Conservation (phyloP, 192 early-diverging fungal genomes). For the Chytriomyces hyalinus region DNA sequence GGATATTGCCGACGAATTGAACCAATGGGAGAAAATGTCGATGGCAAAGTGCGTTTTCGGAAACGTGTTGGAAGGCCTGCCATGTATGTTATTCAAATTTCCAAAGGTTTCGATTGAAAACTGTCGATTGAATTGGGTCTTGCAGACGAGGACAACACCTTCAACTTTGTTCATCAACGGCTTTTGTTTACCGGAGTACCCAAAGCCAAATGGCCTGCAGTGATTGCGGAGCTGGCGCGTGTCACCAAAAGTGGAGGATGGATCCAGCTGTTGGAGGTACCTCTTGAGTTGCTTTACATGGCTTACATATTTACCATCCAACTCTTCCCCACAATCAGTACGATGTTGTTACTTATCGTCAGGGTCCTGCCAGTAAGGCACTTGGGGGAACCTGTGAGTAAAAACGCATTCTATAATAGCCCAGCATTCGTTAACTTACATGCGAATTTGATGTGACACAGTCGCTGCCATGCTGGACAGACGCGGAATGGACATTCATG, state of each 20-base stretch:
- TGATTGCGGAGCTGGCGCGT: constrained; percentile 54
- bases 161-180: constrained; percentile 57
- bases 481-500: no score
- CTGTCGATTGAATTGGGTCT: background rate
- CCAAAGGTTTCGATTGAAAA: background rate
- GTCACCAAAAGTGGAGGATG: constrained; percentile 60
- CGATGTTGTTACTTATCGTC: background rate
- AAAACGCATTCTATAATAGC: background rate
- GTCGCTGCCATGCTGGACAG: no score
- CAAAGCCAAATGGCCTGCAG: constrained; percentile 44
- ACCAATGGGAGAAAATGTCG: background rate
- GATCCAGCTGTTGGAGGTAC: constrained; percentile 51
- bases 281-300: background rate
- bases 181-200: constrained; percentile 46
- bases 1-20: constrained; percentile 15
- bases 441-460: background rate
- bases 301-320: background rate
- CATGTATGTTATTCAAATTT: constrained; percentile 4
- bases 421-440: background rate
- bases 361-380: background rate
- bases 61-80: constrained; percentile 26
- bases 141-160: constrained; percentile 48
- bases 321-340: background rate
- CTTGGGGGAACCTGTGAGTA: constrained; percentile 8
- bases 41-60: background rate